phyloP scores from a whole-genome alignment of 2,329 filamentous ascomycete genomes.

The Penicillium expansum region DNA sequence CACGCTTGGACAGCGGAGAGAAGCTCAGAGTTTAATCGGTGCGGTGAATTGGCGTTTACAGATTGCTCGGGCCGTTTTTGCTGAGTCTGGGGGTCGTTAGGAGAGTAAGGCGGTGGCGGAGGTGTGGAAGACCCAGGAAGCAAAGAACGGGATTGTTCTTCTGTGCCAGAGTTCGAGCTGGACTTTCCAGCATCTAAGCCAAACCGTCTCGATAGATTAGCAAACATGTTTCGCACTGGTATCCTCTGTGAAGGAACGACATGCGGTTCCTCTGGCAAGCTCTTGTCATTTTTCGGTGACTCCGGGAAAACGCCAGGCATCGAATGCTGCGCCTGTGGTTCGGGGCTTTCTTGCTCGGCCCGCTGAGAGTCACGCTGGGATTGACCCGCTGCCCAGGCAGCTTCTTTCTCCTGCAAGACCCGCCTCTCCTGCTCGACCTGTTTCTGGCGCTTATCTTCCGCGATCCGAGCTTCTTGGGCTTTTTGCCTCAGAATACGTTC shows the following conservation, averaged over 20 bases:
- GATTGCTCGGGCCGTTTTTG: conserved; percentile 31
- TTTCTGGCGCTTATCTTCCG: conserved; percentile 75
- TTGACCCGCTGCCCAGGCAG: conserved; percentile 46
- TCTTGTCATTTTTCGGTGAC: conserved; percentile 54
- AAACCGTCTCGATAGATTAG: conserved; percentile 64
- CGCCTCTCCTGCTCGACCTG: conserved; percentile 69
- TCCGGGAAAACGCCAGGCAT: conserved; percentile 77
- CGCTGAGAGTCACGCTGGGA: conserved; percentile 36
- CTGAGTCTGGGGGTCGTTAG: conserved; percentile 31
- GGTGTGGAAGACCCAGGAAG: conserved; percentile 26
- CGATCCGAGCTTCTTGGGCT: conserved; percentile 81
- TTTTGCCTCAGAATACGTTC: conserved; percentile 88
- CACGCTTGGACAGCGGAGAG: conserved; percentile 76
- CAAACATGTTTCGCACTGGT: conserved; percentile 60
- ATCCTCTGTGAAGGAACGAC: conserved; percentile 21
- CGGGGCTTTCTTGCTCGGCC: conserved; percentile 24
- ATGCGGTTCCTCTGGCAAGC: conserved; percentile 18
- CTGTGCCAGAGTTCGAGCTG: conserved; percentile 21
- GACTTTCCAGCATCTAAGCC: conserved; percentile 58
- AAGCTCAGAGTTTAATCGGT: conserved; percentile 52
- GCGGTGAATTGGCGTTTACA: conserved; percentile 35
- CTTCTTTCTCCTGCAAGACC: conserved; percentile 61
- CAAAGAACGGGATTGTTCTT: conserved; percentile 25
- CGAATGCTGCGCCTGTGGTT: conserved; percentile 38
- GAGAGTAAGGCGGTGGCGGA: conserved; percentile 44